phyloP scores from a whole-genome alignment of 106 monocot genomes.

The Dactylorhiza incarnata region DNA sequence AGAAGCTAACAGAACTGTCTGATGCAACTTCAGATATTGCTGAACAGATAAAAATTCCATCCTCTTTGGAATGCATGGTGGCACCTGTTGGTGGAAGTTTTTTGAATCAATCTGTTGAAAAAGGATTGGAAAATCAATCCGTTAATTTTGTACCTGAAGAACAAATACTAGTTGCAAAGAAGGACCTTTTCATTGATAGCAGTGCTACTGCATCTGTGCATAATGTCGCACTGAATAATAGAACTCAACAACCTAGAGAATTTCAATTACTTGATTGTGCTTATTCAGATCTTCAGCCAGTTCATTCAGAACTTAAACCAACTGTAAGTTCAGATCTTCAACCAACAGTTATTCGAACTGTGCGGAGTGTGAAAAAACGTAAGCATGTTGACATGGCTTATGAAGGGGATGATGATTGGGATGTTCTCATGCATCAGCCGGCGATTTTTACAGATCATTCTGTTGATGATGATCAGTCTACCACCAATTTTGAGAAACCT shows the following conservation, averaged over 20 bases:
- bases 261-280: slow-evolving; percentile 11
- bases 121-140: slow-evolving; percentile 4
- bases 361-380: slow-evolving; percentile 39
- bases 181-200: slow-evolving; percentile 6
- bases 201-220: slow-evolving; percentile 6
- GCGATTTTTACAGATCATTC: slow-evolving; percentile 30
- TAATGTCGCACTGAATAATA: not conserved
- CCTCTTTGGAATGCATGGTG: not conserved
- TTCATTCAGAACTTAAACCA: not conserved
- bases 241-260: slow-evolving; percentile 12
- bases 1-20: slow-evolving; percentile 4
- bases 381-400: slow-evolving; percentile 87
- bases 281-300: slow-evolving; percentile 26
- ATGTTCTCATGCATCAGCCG: slow-evolving; percentile 54
- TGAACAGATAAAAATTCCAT: slow-evolving; percentile 5
- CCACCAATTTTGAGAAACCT: slow-evolving; percentile 32
- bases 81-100: not conserved
- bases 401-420: slow-evolving; percentile 93
- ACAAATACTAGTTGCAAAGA: slow-evolving; percentile 6
- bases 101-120: slow-evolving; percentile 9
- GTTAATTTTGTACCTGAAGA: slow-evolving; percentile 14
- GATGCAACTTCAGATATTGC: not conserved
- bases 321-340: slow-evolving; percentile 22
- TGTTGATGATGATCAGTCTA: slow-evolving; percentile 20
- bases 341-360: slow-evolving; percentile 16